Conservation (phyloP, 129 eudicot species). For the Dittrichia graveolens region DNA sequence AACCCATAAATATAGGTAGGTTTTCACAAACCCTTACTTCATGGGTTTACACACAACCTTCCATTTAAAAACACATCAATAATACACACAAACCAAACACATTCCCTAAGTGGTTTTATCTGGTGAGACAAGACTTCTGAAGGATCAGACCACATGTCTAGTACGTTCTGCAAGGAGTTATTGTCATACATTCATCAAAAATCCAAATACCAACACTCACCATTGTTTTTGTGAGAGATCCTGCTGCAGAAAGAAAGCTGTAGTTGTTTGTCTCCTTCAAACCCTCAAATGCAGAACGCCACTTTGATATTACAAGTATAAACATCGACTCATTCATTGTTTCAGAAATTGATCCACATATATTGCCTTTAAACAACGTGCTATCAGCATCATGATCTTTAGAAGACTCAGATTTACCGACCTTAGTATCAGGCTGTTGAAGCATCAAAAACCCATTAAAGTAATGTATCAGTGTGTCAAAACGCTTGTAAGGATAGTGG, state of each 20-base stretch:
- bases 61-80: no score
- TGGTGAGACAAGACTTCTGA: background rate
- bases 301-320: slow-evolving; percentile 63
- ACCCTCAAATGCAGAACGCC: slow-evolving; percentile 83
- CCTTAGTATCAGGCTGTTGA: slow-evolving; percentile 54
- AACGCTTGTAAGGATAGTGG: background rate
- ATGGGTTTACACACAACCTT: no score
- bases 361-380: slow-evolving; percentile 63
- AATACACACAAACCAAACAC: no score
- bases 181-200: slow-evolving; percentile 3
- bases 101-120: background rate
- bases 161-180: slow-evolving; percentile 1
- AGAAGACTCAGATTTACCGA: slow-evolving; percentile 44
- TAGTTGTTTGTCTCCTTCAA: slow-evolving; percentile 81
- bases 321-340: slow-evolving; percentile 91
- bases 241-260: slow-evolving; percentile 84
- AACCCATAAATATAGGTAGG: no score
- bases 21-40: no score
- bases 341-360: slow-evolving; percentile 91
- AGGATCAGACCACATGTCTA: background rate
- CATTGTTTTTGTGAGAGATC: slow-evolving; percentile 82
- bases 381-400: slow-evolving; percentile 44
- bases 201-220: slow-evolving; percentile 37
- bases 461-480: background rate
- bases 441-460: slow-evolving; percentile 23